These are phyloP conservation scores for Alternaria ventricosa DNA, from an alignment of 2,329 filamentous ascomycete species.

Conservation along the genomic window DNA sequence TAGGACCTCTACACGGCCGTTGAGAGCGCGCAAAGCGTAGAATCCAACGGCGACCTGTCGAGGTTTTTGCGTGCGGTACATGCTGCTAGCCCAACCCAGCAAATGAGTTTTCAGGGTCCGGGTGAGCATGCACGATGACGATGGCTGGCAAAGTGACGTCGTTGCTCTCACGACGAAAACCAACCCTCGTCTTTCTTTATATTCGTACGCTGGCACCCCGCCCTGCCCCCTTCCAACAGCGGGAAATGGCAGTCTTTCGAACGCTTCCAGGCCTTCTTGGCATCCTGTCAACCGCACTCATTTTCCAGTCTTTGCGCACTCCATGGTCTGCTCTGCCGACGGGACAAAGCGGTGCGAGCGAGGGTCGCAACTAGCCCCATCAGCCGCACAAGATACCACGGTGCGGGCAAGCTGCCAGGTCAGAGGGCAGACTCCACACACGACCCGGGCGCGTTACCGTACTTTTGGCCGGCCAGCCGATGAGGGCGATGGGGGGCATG, in stretches of 20 bases:
- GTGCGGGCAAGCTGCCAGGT: conserved; percentile 21
- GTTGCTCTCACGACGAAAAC: conserved; percentile 21
- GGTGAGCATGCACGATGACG: conserved; percentile 39
- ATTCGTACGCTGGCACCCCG: conserved; percentile 28
- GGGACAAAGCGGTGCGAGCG: conserved; percentile 27
- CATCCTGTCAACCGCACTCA: conserved; percentile 20
- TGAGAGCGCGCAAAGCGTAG: not conserved
- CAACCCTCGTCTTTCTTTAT: conserved; percentile 26
- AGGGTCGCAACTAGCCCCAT: conserved; percentile 21
- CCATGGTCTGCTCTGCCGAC: conserved; percentile 9
- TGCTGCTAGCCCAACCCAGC: conserved; percentile 1
- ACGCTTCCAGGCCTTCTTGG: conserved; percentile 46
- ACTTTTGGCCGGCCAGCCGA: conserved; percentile 16
- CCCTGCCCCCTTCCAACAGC: conserved; percentile 17
- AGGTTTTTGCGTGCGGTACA: conserved; percentile 2
- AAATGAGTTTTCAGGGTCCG: conserved; percentile 23
- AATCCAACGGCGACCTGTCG: not conserved
- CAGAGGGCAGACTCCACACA: conserved; percentile 23
- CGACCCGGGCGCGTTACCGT: conserved; percentile 16
- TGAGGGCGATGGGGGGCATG: conserved; percentile 7
- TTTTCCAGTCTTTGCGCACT: conserved; percentile 14
- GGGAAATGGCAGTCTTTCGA: conserved; percentile 31
- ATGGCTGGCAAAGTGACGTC: conserved; percentile 34
- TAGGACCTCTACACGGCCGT: not conserved
- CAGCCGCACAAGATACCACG: conserved; percentile 27